Evolutionary conservation across 169 alveolate genomes (phyloP).

Genomic region (Cryptosporidium parvum): DNA sequence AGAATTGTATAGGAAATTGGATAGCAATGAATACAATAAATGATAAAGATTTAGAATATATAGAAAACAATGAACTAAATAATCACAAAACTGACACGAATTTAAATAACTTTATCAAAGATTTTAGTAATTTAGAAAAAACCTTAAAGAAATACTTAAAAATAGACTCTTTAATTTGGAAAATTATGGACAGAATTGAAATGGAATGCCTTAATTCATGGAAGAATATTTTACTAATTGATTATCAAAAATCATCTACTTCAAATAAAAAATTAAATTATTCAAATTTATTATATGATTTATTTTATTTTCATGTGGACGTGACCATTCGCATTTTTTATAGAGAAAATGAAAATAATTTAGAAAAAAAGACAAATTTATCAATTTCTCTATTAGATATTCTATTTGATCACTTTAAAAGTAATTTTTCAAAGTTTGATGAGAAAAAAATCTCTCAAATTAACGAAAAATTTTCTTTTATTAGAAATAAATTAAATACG

Average conservation of each 20-base stretch:
- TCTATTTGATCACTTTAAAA: background rate
- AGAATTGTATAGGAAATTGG: background rate
- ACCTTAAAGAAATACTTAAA: slow-evolving; percentile 35
- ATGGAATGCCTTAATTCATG: background rate
- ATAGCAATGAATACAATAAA: background rate
- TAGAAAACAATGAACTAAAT: background rate
- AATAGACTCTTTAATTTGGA: background rate
- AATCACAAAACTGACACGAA: background rate
- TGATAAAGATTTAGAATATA: background rate
- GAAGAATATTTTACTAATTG: slow-evolving; percentile 1
- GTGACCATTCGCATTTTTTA: background rate
- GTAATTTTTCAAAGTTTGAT: background rate
- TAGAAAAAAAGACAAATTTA: background rate
- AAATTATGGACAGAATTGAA: slow-evolving; percentile 1
- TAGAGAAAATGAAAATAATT: background rate
- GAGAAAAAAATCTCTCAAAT: background rate
- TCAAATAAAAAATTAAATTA: background rate
- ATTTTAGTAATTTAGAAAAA: slow-evolving; percentile 23
- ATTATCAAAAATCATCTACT: background rate
- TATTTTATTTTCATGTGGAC: slow-evolving; percentile 19
- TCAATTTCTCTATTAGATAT: background rate
- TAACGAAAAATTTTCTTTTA: background rate
- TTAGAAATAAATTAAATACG: background rate
- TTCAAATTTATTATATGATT: slow-evolving; percentile 25
- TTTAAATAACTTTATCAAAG: slow-evolving; percentile 24